Percentiles rank a stretch among this genome's conserved stretches.
Evolutionary conservation across 192 early-diverging fungal species (phyloP).

Genomic region (Powellomyces hirtus): DNA sequence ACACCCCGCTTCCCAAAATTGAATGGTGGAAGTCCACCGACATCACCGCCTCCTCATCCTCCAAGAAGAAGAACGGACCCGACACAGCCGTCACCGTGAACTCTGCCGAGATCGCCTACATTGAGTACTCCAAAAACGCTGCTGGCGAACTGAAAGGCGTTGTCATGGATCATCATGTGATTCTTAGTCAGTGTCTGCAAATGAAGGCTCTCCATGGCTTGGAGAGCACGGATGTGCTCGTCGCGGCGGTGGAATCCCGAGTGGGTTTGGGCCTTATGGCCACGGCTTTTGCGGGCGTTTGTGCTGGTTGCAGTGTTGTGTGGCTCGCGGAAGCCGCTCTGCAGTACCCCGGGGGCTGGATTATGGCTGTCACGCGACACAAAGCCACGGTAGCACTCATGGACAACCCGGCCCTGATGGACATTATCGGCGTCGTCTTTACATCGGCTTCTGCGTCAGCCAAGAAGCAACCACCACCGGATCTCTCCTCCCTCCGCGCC

Average conservation of each 20-base stretch:
- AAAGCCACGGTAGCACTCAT: conserved; percentile 68
- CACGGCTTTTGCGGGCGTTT: conserved; percentile 66
- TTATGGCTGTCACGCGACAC: conserved; percentile 67
- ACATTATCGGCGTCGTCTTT: conserved; percentile 56
- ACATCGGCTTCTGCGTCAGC: conserved; percentile 36
- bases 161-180: conserved; percentile 69
- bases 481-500: conserved; percentile 2
- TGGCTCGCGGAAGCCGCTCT: conserved; percentile 62
- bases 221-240: conserved; percentile 51
- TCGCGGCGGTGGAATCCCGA: conserved; percentile 73
- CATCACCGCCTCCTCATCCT: conserved; percentile 54
- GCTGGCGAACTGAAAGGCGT: conserved; percentile 85
- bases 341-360: conserved; percentile 67
- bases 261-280: conserved; percentile 77
- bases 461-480: conserved; percentile 2
- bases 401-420: conserved; percentile 67
- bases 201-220: conserved; percentile 24
- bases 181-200: conserved; percentile 67
- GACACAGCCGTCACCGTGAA: conserved; percentile 23
- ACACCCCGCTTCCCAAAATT: conserved; percentile 62
- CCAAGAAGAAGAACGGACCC: conserved; percentile 15
- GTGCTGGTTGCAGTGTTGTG: conserved; percentile 67
- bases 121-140: conserved; percentile 81
- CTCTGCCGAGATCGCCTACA: conserved; percentile 69
- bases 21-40: conserved; percentile 84